Evolutionary conservation across 352 stramenopile species (phyloP).

Genomic region (Phytophthora litchii): DNA sequence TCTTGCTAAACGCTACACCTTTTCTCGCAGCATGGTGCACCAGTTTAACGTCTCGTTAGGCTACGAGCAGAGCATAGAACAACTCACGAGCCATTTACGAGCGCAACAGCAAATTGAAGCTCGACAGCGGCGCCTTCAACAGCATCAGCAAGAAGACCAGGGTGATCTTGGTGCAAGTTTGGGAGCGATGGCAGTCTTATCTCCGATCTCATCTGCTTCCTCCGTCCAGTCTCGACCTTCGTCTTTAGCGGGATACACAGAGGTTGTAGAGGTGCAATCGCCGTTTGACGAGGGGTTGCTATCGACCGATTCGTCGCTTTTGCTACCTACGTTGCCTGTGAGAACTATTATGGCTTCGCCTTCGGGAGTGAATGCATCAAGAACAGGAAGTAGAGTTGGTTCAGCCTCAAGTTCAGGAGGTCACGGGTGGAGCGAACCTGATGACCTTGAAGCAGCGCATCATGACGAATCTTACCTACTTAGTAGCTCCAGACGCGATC

Average conservation of each 20-base stretch:
- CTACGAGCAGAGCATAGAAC: constrained; percentile 74
- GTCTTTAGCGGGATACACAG: constrained; percentile 34
- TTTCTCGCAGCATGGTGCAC: constrained; percentile 74
- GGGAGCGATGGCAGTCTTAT: constrained; percentile 25
- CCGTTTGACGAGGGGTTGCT: constrained; percentile 34
- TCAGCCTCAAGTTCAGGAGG: constrained; percentile 28
- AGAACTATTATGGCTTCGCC: constrained; percentile 27
- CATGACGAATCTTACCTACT: constrained; percentile 20
- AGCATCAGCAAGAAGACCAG: constrained; percentile 28
- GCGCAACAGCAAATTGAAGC: constrained; percentile 36
- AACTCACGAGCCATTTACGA: constrained; percentile 53
- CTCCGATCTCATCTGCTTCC: constrained; percentile 29
- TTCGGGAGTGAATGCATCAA: constrained; percentile 15
- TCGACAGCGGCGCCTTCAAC: constrained; percentile 32
- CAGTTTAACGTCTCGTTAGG: constrained; percentile 84
- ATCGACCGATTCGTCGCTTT: constrained; percentile 19
- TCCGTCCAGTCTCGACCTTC: constrained; percentile 22
- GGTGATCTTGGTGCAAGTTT: constrained; percentile 16
- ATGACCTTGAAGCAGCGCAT: constrained; percentile 24
- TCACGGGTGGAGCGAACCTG: constrained; percentile 49
- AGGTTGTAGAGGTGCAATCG: constrained; percentile 37
- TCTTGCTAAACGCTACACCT: constrained; percentile 80
- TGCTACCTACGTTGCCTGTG: constrained; percentile 34
- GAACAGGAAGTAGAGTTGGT: constrained; percentile 21
- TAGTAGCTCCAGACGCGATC: constrained; percentile 18